Percentiles rank a stretch among this genome's conserved stretches.
Conservation (phyloP, 805 yeast species). For the Suhomyces kilbournensis region DNA sequence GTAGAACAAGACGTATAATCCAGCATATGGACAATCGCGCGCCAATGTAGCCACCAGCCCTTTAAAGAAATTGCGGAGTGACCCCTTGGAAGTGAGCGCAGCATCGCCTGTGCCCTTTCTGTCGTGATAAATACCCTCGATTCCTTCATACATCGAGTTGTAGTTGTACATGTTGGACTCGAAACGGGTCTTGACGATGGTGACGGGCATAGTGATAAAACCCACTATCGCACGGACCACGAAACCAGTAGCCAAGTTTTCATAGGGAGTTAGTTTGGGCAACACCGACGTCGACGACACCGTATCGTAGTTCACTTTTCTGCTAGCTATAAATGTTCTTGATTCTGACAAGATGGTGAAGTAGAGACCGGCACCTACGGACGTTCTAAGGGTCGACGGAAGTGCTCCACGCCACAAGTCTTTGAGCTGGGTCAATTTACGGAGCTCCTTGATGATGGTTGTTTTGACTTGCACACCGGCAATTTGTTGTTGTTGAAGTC, state of each 20-base stretch:
- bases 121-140: slow-evolving; percentile 47
- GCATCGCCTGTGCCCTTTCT: slow-evolving; percentile 12
- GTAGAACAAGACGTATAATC: slow-evolving; percentile 81
- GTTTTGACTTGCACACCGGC: slow-evolving; percentile 21
- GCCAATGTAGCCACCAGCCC: slow-evolving; percentile 87
- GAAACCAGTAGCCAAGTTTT: slow-evolving; percentile 76
- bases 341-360: slow-evolving; percentile 66
- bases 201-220: slow-evolving; percentile 87
- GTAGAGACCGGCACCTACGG: slow-evolving; percentile 87
- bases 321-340: slow-evolving; percentile 48
- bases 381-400: slow-evolving; percentile 87
- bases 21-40: slow-evolving; percentile 96
- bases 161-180: slow-evolving; percentile 80
- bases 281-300: slow-evolving; percentile 40
- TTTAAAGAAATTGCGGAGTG: slow-evolving; percentile 70
- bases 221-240: slow-evolving; percentile 81
- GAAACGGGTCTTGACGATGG: slow-evolving; percentile 82
- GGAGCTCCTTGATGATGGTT: slow-evolving; percentile 39
- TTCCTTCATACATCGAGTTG: slow-evolving; percentile 59
- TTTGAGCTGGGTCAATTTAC: slow-evolving; percentile 35
- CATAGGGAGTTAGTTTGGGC: slow-evolving; percentile 68
- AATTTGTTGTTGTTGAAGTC: slow-evolving; percentile 60
- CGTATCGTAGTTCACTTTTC: slow-evolving; percentile 11
- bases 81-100: slow-evolving; percentile 8
- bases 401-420: slow-evolving; percentile 91